Evolutionary conservation across 179 eudicot genomes (phyloP), one percentile per base, ranked within the genome.

Genomic region (Beta lomatogona): DNA sequence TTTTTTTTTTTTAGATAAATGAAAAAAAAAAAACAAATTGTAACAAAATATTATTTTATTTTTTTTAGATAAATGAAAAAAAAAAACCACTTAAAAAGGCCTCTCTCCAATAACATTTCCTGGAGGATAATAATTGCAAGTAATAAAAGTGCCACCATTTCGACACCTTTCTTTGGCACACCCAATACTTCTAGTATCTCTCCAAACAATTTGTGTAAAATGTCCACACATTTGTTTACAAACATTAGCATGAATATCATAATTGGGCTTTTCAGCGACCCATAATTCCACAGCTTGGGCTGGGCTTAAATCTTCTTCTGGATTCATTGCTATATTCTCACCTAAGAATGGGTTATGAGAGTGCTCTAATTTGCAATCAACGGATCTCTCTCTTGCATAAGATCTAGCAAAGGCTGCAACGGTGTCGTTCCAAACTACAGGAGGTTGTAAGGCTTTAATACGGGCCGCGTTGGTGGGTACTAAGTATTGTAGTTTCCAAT

Each of bases 101-200:
- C 77, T 76, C 9, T 89, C 60, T 4, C 90, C 90, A 45, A 50
- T 5, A 25, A 19, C 50, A 68, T 91, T 91, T 19, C 91, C 92
- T 0, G 85, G 87, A 6, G 93, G 92, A 61, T 68, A 80, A 57
- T 91, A 91, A 74, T 80, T 82, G 53, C 92, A 91, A 53, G 77
- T 83, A 3, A 84, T 14, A 41, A 85, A 88, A 81, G 83, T 79
- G 41, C 73, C 82, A 1, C 85, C 83, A 48, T 58, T 60, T 14
- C 18, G 60, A 55, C 90, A 87, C 54, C 31, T 61, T 22, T 48
- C 80, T 36, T 73, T 83, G 15, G 88, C 88, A 36, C 88, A 88
- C 13, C 90, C 86, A 19, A 88, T 10, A 4, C 65, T 65, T 1
- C 54, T 31, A 15, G 90, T 78, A 15, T 77, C 22, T 2, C 65